Conservation (phyloP, 805 yeast species). For the Pichia nanzhaoensis region DNA sequence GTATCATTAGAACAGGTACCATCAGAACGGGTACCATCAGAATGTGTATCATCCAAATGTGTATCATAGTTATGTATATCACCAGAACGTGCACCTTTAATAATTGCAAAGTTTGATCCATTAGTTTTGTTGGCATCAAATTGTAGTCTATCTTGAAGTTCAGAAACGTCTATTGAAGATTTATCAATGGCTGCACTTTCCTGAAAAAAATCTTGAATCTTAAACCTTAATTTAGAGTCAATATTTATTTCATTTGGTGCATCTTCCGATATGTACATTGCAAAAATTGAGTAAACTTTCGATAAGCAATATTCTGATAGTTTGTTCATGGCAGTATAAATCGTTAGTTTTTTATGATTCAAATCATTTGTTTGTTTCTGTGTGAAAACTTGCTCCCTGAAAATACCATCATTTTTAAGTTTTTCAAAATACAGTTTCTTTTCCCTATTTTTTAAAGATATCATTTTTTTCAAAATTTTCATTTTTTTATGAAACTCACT, state of each 20-base stretch:
- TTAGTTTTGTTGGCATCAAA: neutral
- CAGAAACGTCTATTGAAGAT: conserved; percentile 3
- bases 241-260: conserved; percentile 70
- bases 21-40: too few species aligned
- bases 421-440: conserved; percentile 12
- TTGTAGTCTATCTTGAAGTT: neutral
- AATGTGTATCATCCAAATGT: too few species aligned
- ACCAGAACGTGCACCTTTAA: too few species aligned
- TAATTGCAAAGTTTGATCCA: too few species aligned
- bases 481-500: conserved; percentile 44
- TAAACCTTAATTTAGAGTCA: conserved; percentile 31
- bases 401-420: neutral
- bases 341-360: conserved; percentile 25
- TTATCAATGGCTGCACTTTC: conserved; percentile 1
- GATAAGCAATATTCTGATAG: conserved; percentile 52
- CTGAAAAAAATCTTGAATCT: conserved; percentile 8
- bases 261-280: conserved; percentile 56
- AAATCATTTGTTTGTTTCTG: conserved; percentile 10
- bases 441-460: conserved; percentile 25
- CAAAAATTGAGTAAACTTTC: conserved; percentile 56
- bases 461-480: conserved; percentile 36
- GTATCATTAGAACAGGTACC: too few species aligned
- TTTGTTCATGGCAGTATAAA: conserved; percentile 33
- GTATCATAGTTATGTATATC: too few species aligned
- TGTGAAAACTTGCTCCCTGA: conserved; percentile 1